Base-by-base conservation (phyloP, 345 rosid species). In the Arabidopsis suecica region DNA sequence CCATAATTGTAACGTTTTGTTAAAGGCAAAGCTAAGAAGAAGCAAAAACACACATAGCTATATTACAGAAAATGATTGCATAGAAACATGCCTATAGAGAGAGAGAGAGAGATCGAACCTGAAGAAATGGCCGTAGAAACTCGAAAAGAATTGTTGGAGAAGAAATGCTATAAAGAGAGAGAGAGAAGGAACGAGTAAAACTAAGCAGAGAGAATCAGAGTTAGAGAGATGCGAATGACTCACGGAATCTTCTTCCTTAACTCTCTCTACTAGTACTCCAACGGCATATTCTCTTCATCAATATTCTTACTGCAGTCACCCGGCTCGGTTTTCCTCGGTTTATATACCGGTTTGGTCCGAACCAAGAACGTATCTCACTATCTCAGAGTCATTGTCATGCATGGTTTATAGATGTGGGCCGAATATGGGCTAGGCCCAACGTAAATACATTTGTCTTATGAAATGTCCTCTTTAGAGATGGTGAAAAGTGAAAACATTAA, bases 211-310 rank as follows among this genome's bases (percentile, higher is more conserved):
- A 37, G 80, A 56, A 77, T 69, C 61, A 77, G 71, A 71, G 72
- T 23, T 0, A 71, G 63, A 71, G 70, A 76, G 81, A 78, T 78
- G 80, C 80, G 76, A 77, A 77, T 71, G 80, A 77, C 23, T 14
- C 32, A 40, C 5, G 22, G 81, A 78, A 78, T 78, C 77, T 78
- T 78, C 67, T 64, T 38, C 76, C 71, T 77, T 28, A 25, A 76
- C 38, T 68, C 65, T 73, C 57, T 37, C 49, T 41, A 36, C 22
- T 20, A 20, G 22, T 20, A 20, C 22, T 59, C 70, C 71, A 53
- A 57, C 6, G 68, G 80, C 76, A 71, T 77, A 77, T 77, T 71
- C 80, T 63, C 76, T 14, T 47, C 33, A 44, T 34, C 50, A 34
- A 7, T 69, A 44, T 56, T 30, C 47, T 18, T 47, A 30, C 13